These are phyloP conservation scores for Diplodia scrobiculata DNA, from an alignment of 2,329 filamentous ascomycete genomes.

Conservation along the genomic window DNA sequence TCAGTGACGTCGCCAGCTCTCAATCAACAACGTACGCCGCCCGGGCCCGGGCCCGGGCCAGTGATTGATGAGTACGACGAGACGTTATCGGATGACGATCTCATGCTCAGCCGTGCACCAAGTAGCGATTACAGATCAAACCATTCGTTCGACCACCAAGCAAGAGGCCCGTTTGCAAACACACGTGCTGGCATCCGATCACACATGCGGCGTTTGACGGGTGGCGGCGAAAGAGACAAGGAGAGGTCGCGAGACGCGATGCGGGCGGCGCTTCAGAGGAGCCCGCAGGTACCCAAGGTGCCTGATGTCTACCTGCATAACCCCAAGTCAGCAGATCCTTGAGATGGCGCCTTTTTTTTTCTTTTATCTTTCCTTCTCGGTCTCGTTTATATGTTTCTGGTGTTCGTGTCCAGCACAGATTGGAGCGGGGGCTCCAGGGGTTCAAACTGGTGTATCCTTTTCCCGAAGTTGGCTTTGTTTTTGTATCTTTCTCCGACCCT, in stretches of 20 bases:
- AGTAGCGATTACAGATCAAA: slow-evolving; percentile 14
- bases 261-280: slow-evolving; percentile 42
- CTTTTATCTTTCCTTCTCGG: background rate
- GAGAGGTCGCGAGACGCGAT: slow-evolving; percentile 44
- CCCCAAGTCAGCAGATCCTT: slow-evolving; percentile 26
- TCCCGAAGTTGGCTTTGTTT: background rate
- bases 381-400: background rate
- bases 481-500: background rate
- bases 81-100: slow-evolving; percentile 75
- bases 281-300: slow-evolving; percentile 54
- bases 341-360: background rate
- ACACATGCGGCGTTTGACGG: slow-evolving; percentile 65
- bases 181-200: slow-evolving; percentile 53
- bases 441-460: background rate
- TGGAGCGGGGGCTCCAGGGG: background rate
- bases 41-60: slow-evolving; percentile 46
- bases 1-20: slow-evolving; percentile 80
- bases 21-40: slow-evolving; percentile 58
- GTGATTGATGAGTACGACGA: slow-evolving; percentile 71
- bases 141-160: slow-evolving; percentile 39
- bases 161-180: slow-evolving; percentile 62
- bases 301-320: slow-evolving; percentile 49
- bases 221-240: slow-evolving; percentile 38
- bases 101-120: slow-evolving; percentile 50
- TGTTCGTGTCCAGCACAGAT: background rate